phyloP scores from a whole-genome alignment of 2,329 filamentous ascomycete genomes.

The Mycogone perniciosa region DNA sequence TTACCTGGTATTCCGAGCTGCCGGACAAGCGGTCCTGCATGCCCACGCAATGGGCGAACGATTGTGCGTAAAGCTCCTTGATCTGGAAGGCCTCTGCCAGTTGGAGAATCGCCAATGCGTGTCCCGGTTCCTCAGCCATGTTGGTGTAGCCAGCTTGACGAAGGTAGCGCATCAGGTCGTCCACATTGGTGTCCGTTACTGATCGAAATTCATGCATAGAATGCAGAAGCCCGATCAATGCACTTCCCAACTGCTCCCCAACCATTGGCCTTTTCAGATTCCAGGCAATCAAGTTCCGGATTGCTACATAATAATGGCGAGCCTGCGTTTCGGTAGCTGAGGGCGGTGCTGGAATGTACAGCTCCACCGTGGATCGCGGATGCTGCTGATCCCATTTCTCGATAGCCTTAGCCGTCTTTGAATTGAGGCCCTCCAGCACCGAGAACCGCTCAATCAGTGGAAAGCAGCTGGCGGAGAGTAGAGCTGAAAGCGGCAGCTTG shows the following conservation, averaged over 20 bases:
- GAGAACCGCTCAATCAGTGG: constrained; percentile 53
- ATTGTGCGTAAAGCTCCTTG: constrained; percentile 61
- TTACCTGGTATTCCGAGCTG: constrained; percentile 56
- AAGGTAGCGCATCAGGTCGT: constrained; percentile 59
- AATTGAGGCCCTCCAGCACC: constrained; percentile 23
- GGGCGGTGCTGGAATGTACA: constrained; percentile 64
- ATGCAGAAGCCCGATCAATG: constrained; percentile 58
- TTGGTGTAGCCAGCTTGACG: constrained; percentile 64
- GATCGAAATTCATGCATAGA: constrained; percentile 58
- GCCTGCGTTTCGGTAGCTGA: constrained; percentile 46
- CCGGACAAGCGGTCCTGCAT: constrained; percentile 59
- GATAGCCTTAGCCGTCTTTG: constrained; percentile 24
- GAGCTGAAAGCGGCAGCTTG: constrained; percentile 51
- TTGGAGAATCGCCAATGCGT: constrained; percentile 61
- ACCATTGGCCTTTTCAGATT: constrained; percentile 60
- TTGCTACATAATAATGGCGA: constrained; percentile 59
- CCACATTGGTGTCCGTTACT: constrained; percentile 46
- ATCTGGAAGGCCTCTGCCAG: constrained; percentile 62
- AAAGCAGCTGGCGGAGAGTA: constrained; percentile 53
- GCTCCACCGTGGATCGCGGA: constrained; percentile 39
- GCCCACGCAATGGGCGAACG: constrained; percentile 72
- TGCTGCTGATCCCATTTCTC: constrained; percentile 27
- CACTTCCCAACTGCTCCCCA: constrained; percentile 56
- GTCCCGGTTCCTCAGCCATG: constrained; percentile 57
- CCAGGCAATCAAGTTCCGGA: constrained; percentile 72